phyloP scores from a whole-genome alignment of 352 stramenopile genomes.

The Phytophthora citrophthora region DNA sequence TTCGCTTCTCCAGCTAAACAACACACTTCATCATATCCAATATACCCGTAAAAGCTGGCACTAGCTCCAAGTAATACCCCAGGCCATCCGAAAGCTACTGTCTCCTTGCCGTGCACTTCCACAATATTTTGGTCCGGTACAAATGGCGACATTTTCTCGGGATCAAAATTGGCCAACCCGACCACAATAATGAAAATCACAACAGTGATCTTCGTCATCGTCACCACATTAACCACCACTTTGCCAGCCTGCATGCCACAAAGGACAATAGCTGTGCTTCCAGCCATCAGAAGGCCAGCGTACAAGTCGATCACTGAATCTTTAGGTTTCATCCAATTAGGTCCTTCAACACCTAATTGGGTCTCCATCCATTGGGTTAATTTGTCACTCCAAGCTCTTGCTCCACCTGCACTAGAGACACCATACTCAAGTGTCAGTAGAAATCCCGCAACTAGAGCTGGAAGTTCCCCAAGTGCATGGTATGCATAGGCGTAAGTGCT shows the following conservation, averaged over 20 bases:
- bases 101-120: constrained; percentile 32
- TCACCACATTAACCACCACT: constrained; percentile 90
- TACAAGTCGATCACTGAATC: constrained; percentile 73
- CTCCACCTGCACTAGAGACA: constrained; percentile 90
- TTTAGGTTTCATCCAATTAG: constrained; percentile 71
- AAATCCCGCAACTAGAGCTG: constrained; percentile 89
- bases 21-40: constrained; percentile 97
- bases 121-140: constrained; percentile 51
- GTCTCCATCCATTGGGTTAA: constrained; percentile 80
- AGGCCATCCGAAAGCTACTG: constrained; percentile 65
- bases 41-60: constrained; percentile 96
- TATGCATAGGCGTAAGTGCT: constrained; percentile 96
- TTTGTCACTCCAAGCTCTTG: constrained; percentile 95
- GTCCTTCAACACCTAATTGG: constrained; percentile 52
- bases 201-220: constrained; percentile 90
- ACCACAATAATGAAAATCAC: constrained; percentile 94
- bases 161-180: constrained; percentile 85
- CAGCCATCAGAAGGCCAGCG: constrained; percentile 78
- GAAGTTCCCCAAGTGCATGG: constrained; percentile 92
- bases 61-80: constrained; percentile 91
- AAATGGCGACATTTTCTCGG: constrained; percentile 86
- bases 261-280: constrained; percentile 73
- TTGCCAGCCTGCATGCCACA: constrained; percentile 90
- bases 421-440: constrained; percentile 95
- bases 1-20: constrained; percentile 92